These are phyloP conservation scores for Cadophora malorum DNA, from an alignment of 2,329 filamentous ascomycete genomes.

Conservation along the genomic window DNA sequence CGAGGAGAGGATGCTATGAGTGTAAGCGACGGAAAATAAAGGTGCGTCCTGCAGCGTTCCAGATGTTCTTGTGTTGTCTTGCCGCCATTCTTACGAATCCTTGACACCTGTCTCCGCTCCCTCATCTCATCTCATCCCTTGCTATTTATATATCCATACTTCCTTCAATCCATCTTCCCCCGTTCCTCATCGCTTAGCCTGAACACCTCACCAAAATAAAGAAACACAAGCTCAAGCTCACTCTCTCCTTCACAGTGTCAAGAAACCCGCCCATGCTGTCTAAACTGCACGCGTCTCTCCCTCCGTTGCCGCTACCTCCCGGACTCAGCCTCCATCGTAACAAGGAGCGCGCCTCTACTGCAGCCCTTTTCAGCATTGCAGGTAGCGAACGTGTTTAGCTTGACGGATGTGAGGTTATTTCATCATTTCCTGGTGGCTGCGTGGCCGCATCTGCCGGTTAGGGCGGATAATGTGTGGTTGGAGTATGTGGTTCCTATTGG, in stretches of 20 bases:
- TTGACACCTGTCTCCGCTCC: too few relatives aligned
- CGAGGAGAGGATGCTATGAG: conserved; percentile 27
- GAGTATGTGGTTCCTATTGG: conserved; percentile 67
- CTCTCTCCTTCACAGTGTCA: conserved; percentile 22
- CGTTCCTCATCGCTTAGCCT: too few relatives aligned
- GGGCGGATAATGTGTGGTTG: conserved; percentile 69
- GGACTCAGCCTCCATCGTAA: neutral
- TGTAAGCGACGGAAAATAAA: conserved; percentile 32
- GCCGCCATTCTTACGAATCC: too few relatives aligned
- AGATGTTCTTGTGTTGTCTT: too few relatives aligned
- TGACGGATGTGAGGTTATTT: conserved; percentile 71
- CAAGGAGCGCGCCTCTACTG: neutral
- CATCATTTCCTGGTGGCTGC: conserved; percentile 69
- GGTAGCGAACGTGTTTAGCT: conserved; percentile 52
- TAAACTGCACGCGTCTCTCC: conserved; percentile 18
- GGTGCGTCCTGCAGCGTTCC: neutral
- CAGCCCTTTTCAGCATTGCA: conserved; percentile 12
- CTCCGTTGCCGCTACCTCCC: conserved; percentile 21
- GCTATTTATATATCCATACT: neutral
- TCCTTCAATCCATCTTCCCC: too few relatives aligned
- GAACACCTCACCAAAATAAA: too few relatives aligned
- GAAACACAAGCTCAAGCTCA: neutral
- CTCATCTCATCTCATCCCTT: neutral
- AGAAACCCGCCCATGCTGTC: conserved; percentile 25
- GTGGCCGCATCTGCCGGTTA: conserved; percentile 67